Conservation (phyloP, 2,329 filamentous ascomycete species). For the Neonectria neomacrospora region DNA sequence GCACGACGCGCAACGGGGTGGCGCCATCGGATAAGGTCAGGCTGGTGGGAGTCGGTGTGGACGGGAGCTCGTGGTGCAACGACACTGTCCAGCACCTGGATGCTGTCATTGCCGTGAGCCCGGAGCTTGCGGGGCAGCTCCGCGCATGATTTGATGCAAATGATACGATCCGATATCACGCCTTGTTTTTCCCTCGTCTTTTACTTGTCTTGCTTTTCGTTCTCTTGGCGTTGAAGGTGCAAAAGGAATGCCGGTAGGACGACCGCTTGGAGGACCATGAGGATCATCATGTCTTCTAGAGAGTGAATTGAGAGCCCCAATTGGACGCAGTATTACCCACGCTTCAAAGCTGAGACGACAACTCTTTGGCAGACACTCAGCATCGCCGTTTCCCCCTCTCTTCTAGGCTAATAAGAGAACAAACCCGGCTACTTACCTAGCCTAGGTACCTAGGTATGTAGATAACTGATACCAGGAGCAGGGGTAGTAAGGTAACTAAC, state of each 20-base stretch:
- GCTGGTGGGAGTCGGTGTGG: slow-evolving; percentile 42
- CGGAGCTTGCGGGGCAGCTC: slow-evolving; percentile 27
- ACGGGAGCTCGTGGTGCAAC: slow-evolving; percentile 44
- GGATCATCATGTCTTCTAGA: too few species aligned
- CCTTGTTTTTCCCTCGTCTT: not conserved
- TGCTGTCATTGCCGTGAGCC: slow-evolving; percentile 32
- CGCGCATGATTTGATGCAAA: not conserved
- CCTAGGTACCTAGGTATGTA: too few species aligned
- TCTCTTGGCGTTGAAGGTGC: not conserved
- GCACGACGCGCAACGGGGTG: slow-evolving; percentile 29
- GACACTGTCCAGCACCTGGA: slow-evolving; percentile 46
- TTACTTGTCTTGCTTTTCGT: too few species aligned
- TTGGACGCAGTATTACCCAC: not conserved
- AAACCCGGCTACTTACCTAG: too few species aligned
- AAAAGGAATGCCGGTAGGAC: not conserved
- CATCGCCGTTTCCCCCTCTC: not conserved
- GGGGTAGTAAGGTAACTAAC: too few species aligned
- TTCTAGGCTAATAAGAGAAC: too few species aligned
- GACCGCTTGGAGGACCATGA: not conserved
- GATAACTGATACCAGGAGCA: too few species aligned
- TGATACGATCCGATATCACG: slow-evolving; percentile 16
- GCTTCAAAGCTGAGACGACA: too few species aligned
- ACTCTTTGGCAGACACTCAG: not conserved
- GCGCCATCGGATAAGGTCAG: slow-evolving; percentile 35
- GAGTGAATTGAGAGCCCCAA: not conserved